Base-by-base conservation (phyloP, 1,284 basidiomycete species). In the Wallemia mellicola region DNA sequence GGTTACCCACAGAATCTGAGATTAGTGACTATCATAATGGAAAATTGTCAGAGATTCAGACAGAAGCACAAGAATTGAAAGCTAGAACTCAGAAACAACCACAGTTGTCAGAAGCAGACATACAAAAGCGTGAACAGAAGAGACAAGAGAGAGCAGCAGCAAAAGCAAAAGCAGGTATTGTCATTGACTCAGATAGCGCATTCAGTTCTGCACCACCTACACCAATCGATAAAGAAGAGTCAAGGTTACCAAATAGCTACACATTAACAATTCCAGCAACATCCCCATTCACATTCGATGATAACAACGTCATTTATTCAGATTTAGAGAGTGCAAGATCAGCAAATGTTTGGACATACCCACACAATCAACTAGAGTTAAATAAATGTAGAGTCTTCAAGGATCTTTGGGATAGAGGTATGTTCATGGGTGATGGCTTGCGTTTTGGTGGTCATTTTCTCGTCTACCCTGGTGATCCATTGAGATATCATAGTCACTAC, bases 401-500 rank as follows among this genome's bases (percentile, higher is more conserved):
- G 56, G 80, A 80, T 62, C 69, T 95, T 19, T 84, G 83, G 79
- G 75, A 79, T 62, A 76, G 81, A 70, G 85, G 83, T 1, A 81
- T 81, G 68, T 92, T 79, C 67, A 77, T 92, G 76, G 86, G 86
- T 57, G 78, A 78, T 0, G 89, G 87, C 0, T 79, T 91, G 66
- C 83, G 83, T 65, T 99, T 99, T 66, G 94, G 94, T 5, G 91
- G 89, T 1, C 86, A 95, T 66, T 95, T 88, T 69, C 73, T 96
- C 48, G 83, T 95, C 1, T 99, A 99, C 71, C 94, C 94, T 59
- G 88, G 86, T 86, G 94, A 99, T 67, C 89, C 91, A 2, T 71
- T 98, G 28, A 77, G 94, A 19, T 99, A 94, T 68, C 94, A 99
- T 66, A 92, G 89, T 1, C 94, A 99, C 70, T 98, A 95, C 67